Percentiles rank a stretch among this genome's conserved stretches.
Evolutionary conservation across 768 basidiomycete genomes (phyloP).

Genomic region (Terana coerulea): DNA sequence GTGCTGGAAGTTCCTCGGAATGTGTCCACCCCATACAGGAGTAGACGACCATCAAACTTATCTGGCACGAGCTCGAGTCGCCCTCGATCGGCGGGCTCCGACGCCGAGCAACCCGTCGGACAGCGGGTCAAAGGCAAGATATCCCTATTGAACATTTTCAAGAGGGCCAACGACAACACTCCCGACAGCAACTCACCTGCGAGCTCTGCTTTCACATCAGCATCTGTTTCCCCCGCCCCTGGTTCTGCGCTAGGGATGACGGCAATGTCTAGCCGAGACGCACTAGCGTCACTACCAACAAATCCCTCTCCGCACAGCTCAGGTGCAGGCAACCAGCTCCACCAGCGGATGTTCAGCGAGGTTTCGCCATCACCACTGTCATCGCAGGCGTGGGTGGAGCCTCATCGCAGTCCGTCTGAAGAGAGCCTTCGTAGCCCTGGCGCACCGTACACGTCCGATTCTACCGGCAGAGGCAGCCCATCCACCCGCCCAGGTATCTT

Average conservation of each 20-base stretch:
- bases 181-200: conserved; percentile 20
- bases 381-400: conserved; percentile 15
- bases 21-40: conserved; percentile 15
- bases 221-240: conserved; percentile 19
- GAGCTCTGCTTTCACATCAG: conserved; percentile 20
- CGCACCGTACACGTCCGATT: background rate
- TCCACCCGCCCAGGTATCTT: conserved; percentile 34
- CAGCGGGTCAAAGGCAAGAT: conserved; percentile 64
- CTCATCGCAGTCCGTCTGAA: conserved; percentile 19
- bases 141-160: conserved; percentile 71
- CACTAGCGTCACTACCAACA: background rate
- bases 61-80: conserved; percentile 38
- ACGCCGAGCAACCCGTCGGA: conserved; percentile 41
- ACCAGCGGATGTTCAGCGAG: conserved; percentile 20
- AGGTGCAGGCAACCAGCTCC: conserved; percentile 8
- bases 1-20: conserved; percentile 28
- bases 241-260: conserved; percentile 13
- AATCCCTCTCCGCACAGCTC: background rate
- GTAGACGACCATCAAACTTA: conserved; percentile 12
- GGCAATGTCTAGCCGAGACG: conserved; percentile 11
- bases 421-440: conserved; percentile 18
- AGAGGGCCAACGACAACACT: conserved; percentile 43
- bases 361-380: conserved; percentile 5
- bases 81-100: conserved; percentile 72
- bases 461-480: conserved; percentile 20